Evolutionary conservation across 1,284 basidiomycete genomes (phyloP), one percentile per base, ranked within the genome.

Genomic region (Prillingera fragicola): DNA sequence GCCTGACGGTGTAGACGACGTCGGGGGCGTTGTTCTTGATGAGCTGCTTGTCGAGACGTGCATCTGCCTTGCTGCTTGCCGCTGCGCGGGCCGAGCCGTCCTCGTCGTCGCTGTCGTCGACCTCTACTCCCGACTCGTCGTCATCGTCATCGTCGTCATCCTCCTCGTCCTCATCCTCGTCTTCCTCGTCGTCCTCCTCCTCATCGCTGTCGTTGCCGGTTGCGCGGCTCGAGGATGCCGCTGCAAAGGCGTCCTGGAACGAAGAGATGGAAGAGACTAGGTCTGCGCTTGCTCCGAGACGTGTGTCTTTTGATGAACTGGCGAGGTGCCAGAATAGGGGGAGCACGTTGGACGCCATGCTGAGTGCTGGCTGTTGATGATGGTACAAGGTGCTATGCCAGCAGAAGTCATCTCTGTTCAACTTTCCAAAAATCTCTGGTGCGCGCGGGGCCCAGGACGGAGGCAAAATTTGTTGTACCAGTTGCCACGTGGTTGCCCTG

Each of bases 251-350:
- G 5, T 76, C 69, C 72, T 94, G 88, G 62, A 92, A 90, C 53
- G 82, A 80, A 69, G 89, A 82, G 48, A 96, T 79, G 14, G 86
- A 76, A 21, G 74, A 73, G 48, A 96, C 73, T 27, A 97, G 83
- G 65, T 89, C 85, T 31, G 85, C 81, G 1, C 91, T 92, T 8
- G 92, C 87, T 59, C 84, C 80, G 25, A 96, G 63, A 5, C 92
- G 82, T 46, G 87, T 83, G 45, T 83, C 80, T 68, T 82, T 86
- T 27, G 80, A 81, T 4, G 80, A 75, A 3, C 86, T 88, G n/a
- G 91, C 90, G 36, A 96, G 77, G 67, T 90, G 77, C 91, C 91
- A 96, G 77, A 91, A 96, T 37, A 95, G 79, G 27, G 87, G 85
- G 42, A 96, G 80, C 33, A 72, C 66, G 57, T 72, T 72, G 24